A percentile compares a stretch with the other conserved stretches of the same genome.
phyloP scores from a whole-genome alignment of 2,329 filamentous ascomycete genomes.

The Pleoardoris graminearum region DNA sequence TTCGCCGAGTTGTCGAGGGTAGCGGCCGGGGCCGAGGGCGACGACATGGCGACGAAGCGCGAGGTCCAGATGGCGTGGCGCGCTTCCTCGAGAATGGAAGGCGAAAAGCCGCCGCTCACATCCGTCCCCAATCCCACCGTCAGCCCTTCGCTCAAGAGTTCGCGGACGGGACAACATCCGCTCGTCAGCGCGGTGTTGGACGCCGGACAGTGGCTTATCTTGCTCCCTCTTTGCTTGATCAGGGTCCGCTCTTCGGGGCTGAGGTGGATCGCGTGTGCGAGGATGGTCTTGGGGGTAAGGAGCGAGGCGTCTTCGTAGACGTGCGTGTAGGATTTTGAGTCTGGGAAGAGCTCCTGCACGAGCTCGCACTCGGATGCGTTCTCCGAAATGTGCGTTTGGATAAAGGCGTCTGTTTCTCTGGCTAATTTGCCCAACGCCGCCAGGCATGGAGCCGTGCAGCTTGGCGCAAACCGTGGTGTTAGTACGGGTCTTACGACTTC shows the following conservation, averaged over 20 bases:
- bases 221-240: conserved; percentile 63
- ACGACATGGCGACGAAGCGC: conserved; percentile 66
- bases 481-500: conserved; percentile 76
- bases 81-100: conserved; percentile 80
- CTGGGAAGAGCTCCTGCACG: conserved; percentile 71
- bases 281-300: conserved; percentile 71
- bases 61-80: conserved; percentile 80
- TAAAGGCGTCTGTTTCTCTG: conserved; percentile 63
- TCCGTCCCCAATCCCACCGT: conserved; percentile 88
- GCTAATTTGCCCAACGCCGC: conserved; percentile 65
- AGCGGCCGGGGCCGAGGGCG: conserved; percentile 13
- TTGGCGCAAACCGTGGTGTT: conserved; percentile 68
- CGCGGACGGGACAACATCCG: conserved; percentile 75
- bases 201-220: conserved; percentile 83
- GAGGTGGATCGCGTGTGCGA: conserved; percentile 85
- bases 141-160: conserved; percentile 73
- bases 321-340: conserved; percentile 65
- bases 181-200: conserved; percentile 82
- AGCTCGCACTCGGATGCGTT: conserved; percentile 74
- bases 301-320: conserved; percentile 78
- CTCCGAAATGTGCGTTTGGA: conserved; percentile 91
- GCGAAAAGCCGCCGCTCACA: conserved; percentile 82
- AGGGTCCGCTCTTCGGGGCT: conserved; percentile 66
- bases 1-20: conserved; percentile 55
- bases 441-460: conserved; percentile 61